phyloP scores from a whole-genome alignment of 345 rosid species.

The Brassica nigra region DNA sequence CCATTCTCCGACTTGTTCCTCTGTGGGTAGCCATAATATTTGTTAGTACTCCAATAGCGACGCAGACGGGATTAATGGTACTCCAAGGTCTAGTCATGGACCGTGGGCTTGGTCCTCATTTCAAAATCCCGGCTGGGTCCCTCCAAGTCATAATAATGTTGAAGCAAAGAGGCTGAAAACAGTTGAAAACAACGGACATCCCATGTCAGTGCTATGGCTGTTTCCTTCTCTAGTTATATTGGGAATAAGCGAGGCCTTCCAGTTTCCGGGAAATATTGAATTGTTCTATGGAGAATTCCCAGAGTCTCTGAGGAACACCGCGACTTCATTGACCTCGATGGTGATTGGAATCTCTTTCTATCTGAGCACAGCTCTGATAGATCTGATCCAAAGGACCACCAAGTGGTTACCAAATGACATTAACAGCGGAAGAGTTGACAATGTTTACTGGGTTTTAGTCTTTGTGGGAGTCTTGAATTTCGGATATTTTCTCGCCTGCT shows the following conservation, averaged over 20 bases:
- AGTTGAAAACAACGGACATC: slow-evolving; percentile 23
- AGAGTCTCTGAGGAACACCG: slow-evolving; percentile 39
- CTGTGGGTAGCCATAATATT: slow-evolving; percentile 44
- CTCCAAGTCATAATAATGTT: slow-evolving; percentile 44
- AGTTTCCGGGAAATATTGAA: slow-evolving; percentile 48
- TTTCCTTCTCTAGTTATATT: slow-evolving; percentile 50
- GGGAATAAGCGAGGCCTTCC: slow-evolving; percentile 59
- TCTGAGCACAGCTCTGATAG: slow-evolving; percentile 45
- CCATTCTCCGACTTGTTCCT: slow-evolving; percentile 49
- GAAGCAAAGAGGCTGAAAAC: slow-evolving; percentile 50
- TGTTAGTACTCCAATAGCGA: slow-evolving; percentile 43
- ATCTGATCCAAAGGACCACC: slow-evolving; percentile 42
- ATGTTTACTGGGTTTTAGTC: slow-evolving; percentile 48
- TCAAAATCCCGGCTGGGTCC: slow-evolving; percentile 56
- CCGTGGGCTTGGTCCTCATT: slow-evolving; percentile 47
- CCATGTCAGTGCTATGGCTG: slow-evolving; percentile 54
- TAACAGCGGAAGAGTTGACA: slow-evolving; percentile 52
- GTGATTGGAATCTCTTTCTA: slow-evolving; percentile 45
- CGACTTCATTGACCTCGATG: slow-evolving; percentile 53
- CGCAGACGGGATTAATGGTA: slow-evolving; percentile 40
- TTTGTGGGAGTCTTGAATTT: slow-evolving; percentile 43
- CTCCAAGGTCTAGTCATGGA: slow-evolving; percentile 60
- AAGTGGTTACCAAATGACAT: slow-evolving; percentile 57
- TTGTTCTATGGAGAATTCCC: slow-evolving; percentile 60
- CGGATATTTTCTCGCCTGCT: slow-evolving; percentile 44